Evolutionary conservation across 352 stramenopile species (phyloP), one percentile per base, ranked within the genome.

Genomic region (Pythium brassicae): DNA sequence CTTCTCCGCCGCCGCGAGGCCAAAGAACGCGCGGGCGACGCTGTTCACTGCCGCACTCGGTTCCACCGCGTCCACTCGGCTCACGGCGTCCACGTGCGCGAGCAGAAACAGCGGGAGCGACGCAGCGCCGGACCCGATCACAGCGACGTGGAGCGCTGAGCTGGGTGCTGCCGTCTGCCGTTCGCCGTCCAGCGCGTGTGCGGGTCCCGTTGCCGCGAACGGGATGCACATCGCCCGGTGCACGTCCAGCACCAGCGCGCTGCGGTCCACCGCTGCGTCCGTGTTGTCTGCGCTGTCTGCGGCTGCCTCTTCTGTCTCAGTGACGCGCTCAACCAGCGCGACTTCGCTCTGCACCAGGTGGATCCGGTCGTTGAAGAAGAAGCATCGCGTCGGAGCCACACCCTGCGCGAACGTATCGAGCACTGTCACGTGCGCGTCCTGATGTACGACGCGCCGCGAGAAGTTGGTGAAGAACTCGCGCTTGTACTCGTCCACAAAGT

Each of bases 341-440:
- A 93, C 75, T 56, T 93, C 83, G 19, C 78, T 91, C 60, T 93
- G 83, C 11, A 80, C 75, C 50, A 93, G 65, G 40, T 89, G 75
- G 37, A 86, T 59, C 8, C 83, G 74, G 45, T 91, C 68, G 22
- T 79, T 87, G 58, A 91, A 93, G 50, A 91, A 70, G 29, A 90
- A 87, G 29, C 71, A 86, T 23, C 83, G 73, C 34, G 78, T 78
- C 4, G 71, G 65, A 15, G 54, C 20, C 14, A 52, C 40, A 2
- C 47, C 66, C 0, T 80, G 63, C 26, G 89, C 54, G 35, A 72
- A 77, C 11, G 57, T 88, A 50, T 93, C 83, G 19, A 91, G 34
- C 15, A 93, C 80, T 0, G 74, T 83, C 26, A 91, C 66, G 4
- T 72, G n/a, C 8, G 74, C 65, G 53, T 89, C 72, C 29, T 57